These are phyloP conservation scores for Blastobotrys mokoenaii DNA, from an alignment of 805 yeast genomes.

Conservation along the genomic window DNA sequence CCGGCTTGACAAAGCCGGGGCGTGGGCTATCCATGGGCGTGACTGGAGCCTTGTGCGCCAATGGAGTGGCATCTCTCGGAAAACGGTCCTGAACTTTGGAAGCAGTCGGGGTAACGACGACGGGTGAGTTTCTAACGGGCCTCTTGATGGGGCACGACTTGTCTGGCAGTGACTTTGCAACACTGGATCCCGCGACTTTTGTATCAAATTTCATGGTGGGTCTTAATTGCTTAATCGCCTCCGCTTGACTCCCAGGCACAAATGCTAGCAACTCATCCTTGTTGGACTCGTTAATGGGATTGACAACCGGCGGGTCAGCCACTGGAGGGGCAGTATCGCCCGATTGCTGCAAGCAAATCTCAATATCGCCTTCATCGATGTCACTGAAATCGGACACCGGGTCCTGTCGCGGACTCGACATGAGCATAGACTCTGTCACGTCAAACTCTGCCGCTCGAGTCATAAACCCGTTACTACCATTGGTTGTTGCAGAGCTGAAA, in stretches of 20 bases:
- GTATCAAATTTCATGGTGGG: slow-evolving; percentile 2
- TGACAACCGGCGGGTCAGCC: background rate
- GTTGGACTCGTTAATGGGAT: slow-evolving; percentile 2
- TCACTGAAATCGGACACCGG: too few species aligned
- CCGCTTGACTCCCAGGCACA: slow-evolving; percentile 4
- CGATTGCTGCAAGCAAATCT: background rate
- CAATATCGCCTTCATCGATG: background rate
- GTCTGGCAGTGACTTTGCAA: background rate
- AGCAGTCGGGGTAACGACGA: too few species aligned
- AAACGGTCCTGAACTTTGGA: too few species aligned
- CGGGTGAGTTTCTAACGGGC: background rate
- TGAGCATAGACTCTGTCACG: background rate
- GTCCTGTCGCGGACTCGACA: too few species aligned
- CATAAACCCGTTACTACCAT: too few species aligned
- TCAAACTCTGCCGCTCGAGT: background rate
- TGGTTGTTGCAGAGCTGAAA: too few species aligned
- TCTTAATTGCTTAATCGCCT: background rate
- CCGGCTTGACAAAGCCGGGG: background rate
- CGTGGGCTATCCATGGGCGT: too few species aligned
- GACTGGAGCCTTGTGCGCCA: too few species aligned
- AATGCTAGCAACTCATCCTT: slow-evolving; percentile 1
- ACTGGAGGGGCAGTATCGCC: background rate
- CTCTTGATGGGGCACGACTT: slow-evolving; percentile 3
- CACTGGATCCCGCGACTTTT: too few species aligned
- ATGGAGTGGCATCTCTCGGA: too few species aligned